Conservation (phyloP, 1,139 yeast genomes). For the Blastobotrys petasosporus region DNA sequence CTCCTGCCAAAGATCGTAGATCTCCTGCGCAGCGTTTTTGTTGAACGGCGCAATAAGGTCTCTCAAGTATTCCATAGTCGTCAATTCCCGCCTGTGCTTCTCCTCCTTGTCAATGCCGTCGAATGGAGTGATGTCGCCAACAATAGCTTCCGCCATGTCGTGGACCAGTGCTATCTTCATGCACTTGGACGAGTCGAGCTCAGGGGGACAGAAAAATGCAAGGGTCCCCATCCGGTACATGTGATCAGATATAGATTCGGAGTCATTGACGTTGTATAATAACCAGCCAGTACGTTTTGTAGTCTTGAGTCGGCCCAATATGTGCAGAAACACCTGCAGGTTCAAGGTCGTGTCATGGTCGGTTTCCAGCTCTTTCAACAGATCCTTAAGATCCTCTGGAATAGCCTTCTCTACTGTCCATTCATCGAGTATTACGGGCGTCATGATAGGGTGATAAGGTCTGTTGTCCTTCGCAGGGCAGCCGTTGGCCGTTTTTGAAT, state of each 20-base stretch:
- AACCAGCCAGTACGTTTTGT: constrained; percentile 95
- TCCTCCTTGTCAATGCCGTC: constrained; percentile 53
- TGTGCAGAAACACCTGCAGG: constrained; percentile 52
- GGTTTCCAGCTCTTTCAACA: constrained; percentile 24
- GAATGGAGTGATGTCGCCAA: constrained; percentile 93
- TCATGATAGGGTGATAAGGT: too few relatives aligned
- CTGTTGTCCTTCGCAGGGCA: too few relatives aligned
- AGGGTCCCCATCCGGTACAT: constrained; percentile 95
- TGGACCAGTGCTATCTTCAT: constrained; percentile 84
- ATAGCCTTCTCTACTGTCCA: constrained; percentile 61
- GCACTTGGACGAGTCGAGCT: constrained; percentile 48
- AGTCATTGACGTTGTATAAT: constrained; percentile 40
- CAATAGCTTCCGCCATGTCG: constrained; percentile 90
- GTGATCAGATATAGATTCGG: constrained; percentile 85
- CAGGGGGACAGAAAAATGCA: constrained; percentile 59
- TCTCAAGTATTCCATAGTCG: constrained; percentile 63
- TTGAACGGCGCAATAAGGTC: constrained; percentile 61
- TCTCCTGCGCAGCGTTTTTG: constrained; percentile 56
- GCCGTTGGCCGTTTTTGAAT: too few relatives aligned
- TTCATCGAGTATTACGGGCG: not conserved
- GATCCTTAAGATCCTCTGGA: constrained; percentile 46
- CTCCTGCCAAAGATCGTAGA: constrained; percentile 76
- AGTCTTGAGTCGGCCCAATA: constrained; percentile 66
- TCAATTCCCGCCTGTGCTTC: constrained; percentile 77
- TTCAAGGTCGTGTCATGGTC: constrained; percentile 9